Evolutionary conservation across 352 stramenopile genomes (phyloP), one percentile per base, ranked within the genome.

Genomic region (Phytophthora capsici): DNA sequence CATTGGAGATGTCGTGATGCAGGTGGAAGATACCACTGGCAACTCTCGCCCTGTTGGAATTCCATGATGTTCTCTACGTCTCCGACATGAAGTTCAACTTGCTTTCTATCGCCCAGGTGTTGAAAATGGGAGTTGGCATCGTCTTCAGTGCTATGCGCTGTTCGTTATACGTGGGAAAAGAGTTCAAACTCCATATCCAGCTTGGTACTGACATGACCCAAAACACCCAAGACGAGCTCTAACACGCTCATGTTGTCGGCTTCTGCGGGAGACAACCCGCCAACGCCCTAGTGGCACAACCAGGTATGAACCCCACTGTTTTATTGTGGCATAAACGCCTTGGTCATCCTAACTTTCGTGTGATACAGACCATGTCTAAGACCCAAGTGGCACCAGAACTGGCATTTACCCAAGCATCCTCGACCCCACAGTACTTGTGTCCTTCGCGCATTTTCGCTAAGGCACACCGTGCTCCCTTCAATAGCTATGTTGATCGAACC

Each of bases 41-140:
- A 36, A 8, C 1, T 17, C n/a, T 0, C 56, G 46, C 7, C n/a
- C 14, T 28, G 9, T n/a, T 57, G 2, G 38, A 50, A 2, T 37
- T 62, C 16, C 14, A 37, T 16, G 37, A 62, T 16, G 43, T 62
- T 6, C 34, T 62, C 0, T 68, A 52, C 16, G 51, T 48, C 1
- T 51, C 59, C 0, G 40, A 61, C 5, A 38, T 62, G n/a, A 52
- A 63, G 44, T 53, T 63, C 26, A 69, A 63, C 23, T 22, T 69
- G 6, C 38, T 69, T 0, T 50, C 48, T 3, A 46, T 59, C 4
- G 52, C 25, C 1, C 26, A 50, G 3, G n/a, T 50, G 0, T 40
- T 61, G 16, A 52, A 45, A 20, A 22, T 48, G 13, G 50, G 22
- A 2, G 19, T 57, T 52, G 28, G 53, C 3, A 19, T 61, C 5